These are phyloP conservation scores for Phoma herbarum DNA, from an alignment of 2,329 filamentous ascomycete species.

Conservation along the genomic window DNA sequence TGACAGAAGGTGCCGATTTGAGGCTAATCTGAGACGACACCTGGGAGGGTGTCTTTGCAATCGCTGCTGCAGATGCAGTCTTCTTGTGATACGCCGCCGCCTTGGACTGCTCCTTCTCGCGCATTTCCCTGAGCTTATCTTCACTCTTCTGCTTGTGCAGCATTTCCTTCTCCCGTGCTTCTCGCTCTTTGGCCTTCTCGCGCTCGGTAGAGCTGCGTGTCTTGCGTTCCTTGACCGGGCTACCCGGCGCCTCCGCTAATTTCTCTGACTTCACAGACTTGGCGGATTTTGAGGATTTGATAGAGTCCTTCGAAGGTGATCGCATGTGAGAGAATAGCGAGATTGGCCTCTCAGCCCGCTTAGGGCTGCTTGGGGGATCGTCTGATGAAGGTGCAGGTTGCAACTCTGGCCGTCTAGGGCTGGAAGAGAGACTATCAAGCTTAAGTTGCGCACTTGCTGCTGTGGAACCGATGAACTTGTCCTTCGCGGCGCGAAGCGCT, in stretches of 20 bases:
- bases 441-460: constrained; percentile 66
- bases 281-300: constrained; percentile 41
- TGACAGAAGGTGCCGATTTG: constrained; percentile 52
- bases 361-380: constrained; percentile 47
- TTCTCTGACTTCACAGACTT: constrained; percentile 40
- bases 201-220: constrained; percentile 68
- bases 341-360: constrained; percentile 41
- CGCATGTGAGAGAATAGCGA: constrained; percentile 48
- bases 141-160: constrained; percentile 68
- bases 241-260: constrained; percentile 38
- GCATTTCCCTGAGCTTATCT: constrained; percentile 72
- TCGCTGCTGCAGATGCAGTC: constrained; percentile 36
- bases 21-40: constrained; percentile 48
- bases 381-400: constrained; percentile 42
- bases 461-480: constrained; percentile 80
- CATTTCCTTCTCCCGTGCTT: constrained; percentile 66
- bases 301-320: constrained; percentile 48
- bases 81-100: constrained; percentile 59
- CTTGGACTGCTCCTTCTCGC: constrained; percentile 75
- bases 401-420: constrained; percentile 39
- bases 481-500: constrained; percentile 86
- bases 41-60: constrained; percentile 61
- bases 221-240: constrained; percentile 53
- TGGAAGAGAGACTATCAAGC: constrained; percentile 60
- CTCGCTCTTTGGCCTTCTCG: constrained; percentile 66